Evolutionary conservation across 2,329 filamentous ascomycete genomes (phyloP), one percentile per base, ranked within the genome.

Genomic region (Penicillium sp.): DNA sequence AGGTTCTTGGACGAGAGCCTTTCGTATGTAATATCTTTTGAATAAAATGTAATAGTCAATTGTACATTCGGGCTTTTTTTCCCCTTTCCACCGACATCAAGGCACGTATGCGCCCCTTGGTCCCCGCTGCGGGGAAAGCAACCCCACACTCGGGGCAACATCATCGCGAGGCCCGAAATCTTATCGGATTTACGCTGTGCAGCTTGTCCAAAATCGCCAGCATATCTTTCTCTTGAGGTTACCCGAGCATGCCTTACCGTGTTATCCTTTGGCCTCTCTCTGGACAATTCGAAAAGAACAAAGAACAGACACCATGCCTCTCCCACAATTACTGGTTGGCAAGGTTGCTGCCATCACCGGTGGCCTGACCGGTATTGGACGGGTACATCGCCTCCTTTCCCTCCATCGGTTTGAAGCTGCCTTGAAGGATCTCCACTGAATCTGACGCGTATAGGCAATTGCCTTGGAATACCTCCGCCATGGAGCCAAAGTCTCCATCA

Each of bases 271-370:
- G 20, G 32, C 15, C 9, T 35, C 20, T 20, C 2, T 8, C 8
- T 6, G n/a, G 3, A 18, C 32, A 33, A 9, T 35, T 35, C 7
- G 3, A 15, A 10, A 18, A 4, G n/a, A 8, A 29, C 10, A 15
- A 9, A 4, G 4, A 1, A 20, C 8, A 18, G 42, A 24, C 40
- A 49, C 37, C 44, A 70, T 69, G 67, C 55, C 65, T 45, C 54
- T 63, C 6, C 63, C 68, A 54, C 64, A 65, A 57, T 78, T 93
- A 59, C 82, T 95, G 49, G 66, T 73, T 47, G 82, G 81, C 68
- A 95, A 95, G 71, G 86, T 84, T 10, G 88, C 88, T 70, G 87
- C 89, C 66, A 89, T 95, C 63, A 95, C 89, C 0, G 89, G 90
- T 56, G 89, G 88, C 49, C 86, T 86, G 3, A 95, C 89, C 1